Evolutionary conservation across 352 stramenopile species (phyloP), one percentile per base, ranked within the genome.

Genomic region (Phytophthora pistaciae): DNA sequence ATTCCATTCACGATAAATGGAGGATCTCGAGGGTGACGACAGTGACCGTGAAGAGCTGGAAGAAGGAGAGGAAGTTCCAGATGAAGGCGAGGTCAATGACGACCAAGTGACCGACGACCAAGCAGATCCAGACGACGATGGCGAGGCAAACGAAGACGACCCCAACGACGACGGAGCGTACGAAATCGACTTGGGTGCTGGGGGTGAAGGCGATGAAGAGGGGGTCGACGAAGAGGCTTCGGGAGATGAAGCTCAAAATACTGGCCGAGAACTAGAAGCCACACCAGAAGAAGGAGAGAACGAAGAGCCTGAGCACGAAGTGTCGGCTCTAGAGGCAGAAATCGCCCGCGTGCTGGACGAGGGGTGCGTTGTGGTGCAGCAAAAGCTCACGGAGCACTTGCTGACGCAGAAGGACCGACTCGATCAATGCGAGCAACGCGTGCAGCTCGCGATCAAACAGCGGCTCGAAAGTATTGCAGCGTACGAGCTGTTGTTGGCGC

Each of bases 311-410:
- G 58, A 70, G 48, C 44, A 31, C 13, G 59, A 77, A 14, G 5
- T 77, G n/a, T 74, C 59, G 3, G 21, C 46, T 18, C 25, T 75
- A 21, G 58, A 72, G 46, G 61, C 29, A 25, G 58, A 68, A 60
- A 64, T 83, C 29, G 56, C 57, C 33, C 58, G 52, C n/a, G 68
- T 69, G 21, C 56, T 84, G n/a, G 70, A 74, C 20, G 60, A 70
- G 58, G 60, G 62, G 13, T 73, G 60, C 18, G 42, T 40, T 1
- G 31, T 46, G 6, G 36, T 75, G 16, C 61, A 74, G 46, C 64
- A 53, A 29, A 65, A 64, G 9, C 33, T 80, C 6, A n/a, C 21
- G 0, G 40, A 53, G 1, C 52, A 29, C 36, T 27, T 83, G 23
- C 6, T 48, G n/a, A 23, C 29, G 10, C 67, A 75, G n/a, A 60